Evolutionary conservation across 495 filamentous ascomycete species (phyloP), one percentile per base, ranked within the genome.

Genomic region (Polyplosphaeria fusca): DNA sequence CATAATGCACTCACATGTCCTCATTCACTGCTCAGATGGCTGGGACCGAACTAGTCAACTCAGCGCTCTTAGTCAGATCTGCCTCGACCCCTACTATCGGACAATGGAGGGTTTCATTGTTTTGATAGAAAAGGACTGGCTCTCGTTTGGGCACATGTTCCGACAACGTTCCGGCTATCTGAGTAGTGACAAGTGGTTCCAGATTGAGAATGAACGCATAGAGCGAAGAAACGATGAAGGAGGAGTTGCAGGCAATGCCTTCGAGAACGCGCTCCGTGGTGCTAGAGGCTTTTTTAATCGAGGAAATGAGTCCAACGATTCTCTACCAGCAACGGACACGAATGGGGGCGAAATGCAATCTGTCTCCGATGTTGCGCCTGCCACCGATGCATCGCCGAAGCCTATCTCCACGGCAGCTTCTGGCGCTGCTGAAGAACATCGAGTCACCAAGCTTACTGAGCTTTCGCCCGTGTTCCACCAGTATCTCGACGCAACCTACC

Each of bases 21-120:
- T 98, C 39, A 95, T 98, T 30, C 93, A 98, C 68, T 98, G 93
- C 67, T 97, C 93, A 2, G 93, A 99, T 71, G 93, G 93, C 18
- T 99, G 93, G 93, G 93, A 99, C 68, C 85, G 93, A 25, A 99
- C 93, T 11, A 89, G 89, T 65, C 93, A 99, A 72, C 79, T 99
- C 23, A 92, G 92, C 68, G 89, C 91, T n/a, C 72, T 99, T 40
- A 85, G 89, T 58, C 91, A 99, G 70, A 76, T 99, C 37, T 92
- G 93, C 70, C 79, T 99, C 3, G 93, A 99, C 67, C 93, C 93
- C 0, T 96, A 96, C 68, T 96, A 92, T 67, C 82, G 93, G 23
- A 99, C 94, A 4, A 73, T 99, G 45, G 91, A 96, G 56, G 93
- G 93, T 22, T 99, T 97, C 70, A 92, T 97, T 62, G 84, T 94